Base-by-base conservation (phyloP, 345 rosid genomes). In the Melastoma malabathricum region DNA sequence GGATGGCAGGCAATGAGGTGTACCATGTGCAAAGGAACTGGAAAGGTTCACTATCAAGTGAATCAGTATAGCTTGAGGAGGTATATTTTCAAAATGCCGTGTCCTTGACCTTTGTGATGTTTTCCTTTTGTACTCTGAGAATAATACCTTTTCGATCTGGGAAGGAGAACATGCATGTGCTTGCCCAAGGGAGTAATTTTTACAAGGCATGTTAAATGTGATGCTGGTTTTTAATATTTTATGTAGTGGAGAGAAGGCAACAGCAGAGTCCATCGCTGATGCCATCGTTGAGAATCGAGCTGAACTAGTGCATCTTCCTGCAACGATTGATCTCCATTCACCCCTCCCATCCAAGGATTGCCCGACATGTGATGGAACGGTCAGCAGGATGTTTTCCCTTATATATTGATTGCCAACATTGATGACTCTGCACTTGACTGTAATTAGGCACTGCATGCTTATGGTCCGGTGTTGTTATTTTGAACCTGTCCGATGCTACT, bases 1-100 rank as follows among this genome's bases (percentile, higher is more conserved):
- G 95, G 95, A 38, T 89, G 97, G 95, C 93, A 77, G 58, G 95
- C 95, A 29, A 68, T 86, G 68, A 72, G 84, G 34, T 89, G 97
- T 65, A 75, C 82, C 43, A 83, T 79, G 95, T 89, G 97, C 73
- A 75, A 72, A 80, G 95, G 97, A 66, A 77, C 84, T 13, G 97
- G 97, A 68, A 73, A 64, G 67, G 95, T 86, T 67, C 80, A 70
- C 13, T 89, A 75, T 65, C 94, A 86, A 75, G 90, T 89, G 52
- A 89, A 83, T 74, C 75, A 66, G 63, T 75, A 73, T 67, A 74
- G 71, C 48, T 65, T 86, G 74, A 77, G 74, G 78, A 81, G 95
- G 97, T 89, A 69, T 8, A 44, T 60, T 7, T 43, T 34, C 12
- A 34, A 34, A 34, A 34, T 22, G 51, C n/a, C 46, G n/a, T 54